Evolutionary conservation across 2,329 filamentous ascomycete genomes (phyloP).

Genomic region (Macrophomina tecta): DNA sequence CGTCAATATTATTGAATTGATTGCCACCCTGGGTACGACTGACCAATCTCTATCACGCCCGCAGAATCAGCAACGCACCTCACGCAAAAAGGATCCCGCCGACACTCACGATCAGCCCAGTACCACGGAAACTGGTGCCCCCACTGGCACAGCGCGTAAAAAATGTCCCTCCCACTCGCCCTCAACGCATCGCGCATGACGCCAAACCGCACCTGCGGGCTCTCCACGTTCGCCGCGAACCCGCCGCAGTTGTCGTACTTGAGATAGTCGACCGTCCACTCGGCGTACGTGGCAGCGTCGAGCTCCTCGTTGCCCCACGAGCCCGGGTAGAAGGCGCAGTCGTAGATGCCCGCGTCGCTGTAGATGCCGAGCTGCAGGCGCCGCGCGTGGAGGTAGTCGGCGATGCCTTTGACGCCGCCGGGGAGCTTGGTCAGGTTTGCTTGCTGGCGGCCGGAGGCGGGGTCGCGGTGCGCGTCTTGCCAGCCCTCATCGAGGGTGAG

Average conservation of each 20-base stretch:
- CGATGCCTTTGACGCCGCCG: constrained; percentile 51
- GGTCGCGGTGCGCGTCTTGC: constrained; percentile 33
- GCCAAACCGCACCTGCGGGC: constrained; percentile 7
- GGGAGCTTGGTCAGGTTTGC: constrained; percentile 53
- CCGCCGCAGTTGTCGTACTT: constrained; percentile 53
- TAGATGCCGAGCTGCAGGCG: constrained; percentile 57
- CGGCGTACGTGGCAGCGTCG: constrained; percentile 49
- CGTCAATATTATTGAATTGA: too few species aligned
- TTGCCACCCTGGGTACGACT: too few species aligned
- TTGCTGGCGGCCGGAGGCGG: constrained; percentile 47
- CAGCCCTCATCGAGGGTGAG: constrained; percentile 57
- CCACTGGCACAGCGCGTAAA: constrained; percentile 22
- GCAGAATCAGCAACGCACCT: not conserved
- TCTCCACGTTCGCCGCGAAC: constrained; percentile 19
- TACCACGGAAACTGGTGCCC: constrained; percentile 25
- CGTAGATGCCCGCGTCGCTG: constrained; percentile 51
- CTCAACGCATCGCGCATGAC: constrained; percentile 18
- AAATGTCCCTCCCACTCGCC: constrained; percentile 12
- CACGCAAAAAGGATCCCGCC: not conserved
- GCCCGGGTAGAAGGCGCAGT: constrained; percentile 53
- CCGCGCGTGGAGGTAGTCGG: constrained; percentile 43
- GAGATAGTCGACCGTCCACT: constrained; percentile 49
- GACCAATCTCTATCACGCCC: not conserved
- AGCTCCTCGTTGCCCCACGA: constrained; percentile 49
- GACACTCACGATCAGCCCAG: constrained; percentile 3